Evolutionary conservation across 208 protist genomes (phyloP).

Genomic region (Blastocrithidia nonstop): DNA sequence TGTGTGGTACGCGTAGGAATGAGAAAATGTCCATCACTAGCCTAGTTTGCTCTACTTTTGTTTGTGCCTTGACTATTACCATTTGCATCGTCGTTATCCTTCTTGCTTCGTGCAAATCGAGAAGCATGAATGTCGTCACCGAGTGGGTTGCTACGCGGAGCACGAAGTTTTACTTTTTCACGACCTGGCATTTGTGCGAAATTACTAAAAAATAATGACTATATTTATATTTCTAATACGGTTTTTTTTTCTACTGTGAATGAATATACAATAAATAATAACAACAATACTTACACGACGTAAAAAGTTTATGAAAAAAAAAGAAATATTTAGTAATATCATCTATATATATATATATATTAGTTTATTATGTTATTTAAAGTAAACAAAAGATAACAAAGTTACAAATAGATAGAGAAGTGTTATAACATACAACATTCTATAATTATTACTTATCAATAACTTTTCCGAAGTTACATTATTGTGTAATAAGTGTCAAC

Average conservation of each 20-base stretch:
- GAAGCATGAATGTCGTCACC: conserved; percentile 67
- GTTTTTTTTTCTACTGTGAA: no score
- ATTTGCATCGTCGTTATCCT: conserved; percentile 2
- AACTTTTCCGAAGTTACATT: no score
- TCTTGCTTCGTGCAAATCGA: conserved; percentile 58
- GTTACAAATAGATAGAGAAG: no score
- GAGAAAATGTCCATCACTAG: conserved; percentile 38
- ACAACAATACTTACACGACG: not conserved
- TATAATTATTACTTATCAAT: no score
- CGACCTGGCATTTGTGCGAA: conserved; percentile 23
- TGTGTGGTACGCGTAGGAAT: conserved; percentile 56
- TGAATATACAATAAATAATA: no score
- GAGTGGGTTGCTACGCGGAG: conserved; percentile 48
- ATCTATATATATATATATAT: not conserved
- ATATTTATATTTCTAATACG: no score
- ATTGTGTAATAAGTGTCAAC: no score
- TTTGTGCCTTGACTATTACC: conserved; percentile 1
- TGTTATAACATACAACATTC: no score
- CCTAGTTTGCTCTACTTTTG: conserved; percentile 2
- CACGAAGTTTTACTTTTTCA: conserved; percentile 20
- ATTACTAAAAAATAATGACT: no score
- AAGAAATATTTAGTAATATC: not conserved
- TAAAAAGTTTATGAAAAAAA: not conserved
- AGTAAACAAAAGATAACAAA: no score
- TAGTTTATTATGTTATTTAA: not conserved